Conservation (phyloP, 495 filamentous ascomycete genomes). For the Aspergillus conjunctus region DNA sequence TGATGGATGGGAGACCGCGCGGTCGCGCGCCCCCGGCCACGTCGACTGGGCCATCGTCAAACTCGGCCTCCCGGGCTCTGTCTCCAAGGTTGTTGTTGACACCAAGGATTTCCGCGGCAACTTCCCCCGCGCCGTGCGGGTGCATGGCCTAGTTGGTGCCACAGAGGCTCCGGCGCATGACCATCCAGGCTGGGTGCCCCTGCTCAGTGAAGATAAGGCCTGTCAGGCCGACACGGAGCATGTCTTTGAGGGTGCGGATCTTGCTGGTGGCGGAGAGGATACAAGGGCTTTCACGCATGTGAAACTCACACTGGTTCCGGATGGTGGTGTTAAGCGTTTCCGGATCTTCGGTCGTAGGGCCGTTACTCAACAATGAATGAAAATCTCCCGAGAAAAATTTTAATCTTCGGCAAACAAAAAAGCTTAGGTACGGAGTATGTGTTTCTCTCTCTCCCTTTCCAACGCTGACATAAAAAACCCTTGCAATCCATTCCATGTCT, state of each 20-base stretch:
- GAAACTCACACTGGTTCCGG: slow-evolving; percentile 88
- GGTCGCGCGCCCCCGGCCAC: slow-evolving; percentile 74
- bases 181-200: slow-evolving; percentile 67
- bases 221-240: slow-evolving; percentile 80
- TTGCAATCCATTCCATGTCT: neutral
- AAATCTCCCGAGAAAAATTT: too few relatives aligned
- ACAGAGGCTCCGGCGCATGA: slow-evolving; percentile 55
- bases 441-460: too few relatives aligned
- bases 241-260: slow-evolving; percentile 56
- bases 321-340: slow-evolving; percentile 88
- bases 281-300: slow-evolving; percentile 71
- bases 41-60: slow-evolving; percentile 83
- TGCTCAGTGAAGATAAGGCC: slow-evolving; percentile 67
- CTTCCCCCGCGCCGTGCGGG: slow-evolving; percentile 75
- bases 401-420: too few relatives aligned
- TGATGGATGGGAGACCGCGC: slow-evolving; percentile 91
- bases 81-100: slow-evolving; percentile 77
- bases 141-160: slow-evolving; percentile 50
- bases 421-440: too few relatives aligned
- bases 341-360: slow-evolving; percentile 74
- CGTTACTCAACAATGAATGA: neutral
- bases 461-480: neutral
- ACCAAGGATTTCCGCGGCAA: slow-evolving; percentile 91
- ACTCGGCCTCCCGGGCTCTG: slow-evolving; percentile 69
- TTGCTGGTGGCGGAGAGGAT: slow-evolving; percentile 38